phyloP scores from a whole-genome alignment of 345 rosid species.

The Orychophragmus violaceus region DNA sequence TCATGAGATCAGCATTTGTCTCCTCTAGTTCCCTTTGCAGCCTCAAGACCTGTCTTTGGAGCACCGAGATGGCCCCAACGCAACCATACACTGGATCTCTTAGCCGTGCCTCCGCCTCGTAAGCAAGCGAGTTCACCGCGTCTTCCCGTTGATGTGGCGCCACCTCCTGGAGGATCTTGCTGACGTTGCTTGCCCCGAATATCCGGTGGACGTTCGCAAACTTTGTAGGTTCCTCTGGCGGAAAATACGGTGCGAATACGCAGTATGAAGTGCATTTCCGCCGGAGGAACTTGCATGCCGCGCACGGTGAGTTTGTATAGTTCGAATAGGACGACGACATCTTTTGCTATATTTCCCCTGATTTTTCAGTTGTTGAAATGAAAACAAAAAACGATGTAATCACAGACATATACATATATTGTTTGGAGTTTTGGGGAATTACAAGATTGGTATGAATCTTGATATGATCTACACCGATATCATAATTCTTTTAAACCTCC shows the following conservation, averaged over 20 bases:
- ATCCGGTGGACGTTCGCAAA: constrained; percentile 65
- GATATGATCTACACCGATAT: too few relatives aligned
- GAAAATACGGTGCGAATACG: constrained; percentile 62
- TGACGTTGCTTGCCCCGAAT: constrained; percentile 66
- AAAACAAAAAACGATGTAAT: not conserved
- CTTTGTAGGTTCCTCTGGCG: constrained; percentile 64
- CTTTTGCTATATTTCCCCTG: not conserved
- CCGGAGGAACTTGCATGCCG: constrained; percentile 67
- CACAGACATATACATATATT: too few relatives aligned
- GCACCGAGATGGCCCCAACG: constrained; percentile 61
- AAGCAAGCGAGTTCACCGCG: constrained; percentile 59
- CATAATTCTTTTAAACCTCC: too few relatives aligned
- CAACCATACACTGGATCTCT: constrained; percentile 70
- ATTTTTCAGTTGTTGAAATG: not conserved
- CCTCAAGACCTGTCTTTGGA: constrained; percentile 50
- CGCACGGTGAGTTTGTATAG: constrained; percentile 64
- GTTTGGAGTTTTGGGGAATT: too few relatives aligned
- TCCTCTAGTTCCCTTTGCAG: constrained; percentile 58
- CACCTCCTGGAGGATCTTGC: constrained; percentile 60
- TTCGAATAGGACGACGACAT: constrained; percentile 33
- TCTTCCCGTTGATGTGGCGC: constrained; percentile 57
- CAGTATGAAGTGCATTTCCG: constrained; percentile 53
- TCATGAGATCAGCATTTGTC: constrained; percentile 53
- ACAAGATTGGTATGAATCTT: too few relatives aligned
- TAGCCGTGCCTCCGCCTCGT: constrained; percentile 65